These are phyloP conservation scores for Bryopsis sp. DNA, from an alignment of 139 green algal species.

Conservation along the genomic window DNA sequence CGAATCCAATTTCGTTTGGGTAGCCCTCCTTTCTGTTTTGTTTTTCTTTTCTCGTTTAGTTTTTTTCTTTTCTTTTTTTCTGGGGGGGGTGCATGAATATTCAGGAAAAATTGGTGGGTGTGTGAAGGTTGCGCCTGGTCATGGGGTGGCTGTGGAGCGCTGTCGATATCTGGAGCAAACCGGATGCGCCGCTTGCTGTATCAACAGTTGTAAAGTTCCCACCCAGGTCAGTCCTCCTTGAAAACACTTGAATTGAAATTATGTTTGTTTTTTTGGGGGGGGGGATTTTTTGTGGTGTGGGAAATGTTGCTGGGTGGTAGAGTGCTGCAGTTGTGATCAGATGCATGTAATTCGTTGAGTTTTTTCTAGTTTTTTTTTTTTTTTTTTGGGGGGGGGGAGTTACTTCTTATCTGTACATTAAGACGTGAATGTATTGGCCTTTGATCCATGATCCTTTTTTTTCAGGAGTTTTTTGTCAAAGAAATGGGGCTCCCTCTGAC, in stretches of 20 bases:
- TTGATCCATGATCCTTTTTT: not conserved
- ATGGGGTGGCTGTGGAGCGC: slow-evolving; percentile 70
- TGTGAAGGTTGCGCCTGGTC: slow-evolving; percentile 27
- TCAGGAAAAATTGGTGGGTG: not conserved
- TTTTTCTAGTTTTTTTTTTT: no score
- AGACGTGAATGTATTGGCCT: not conserved
- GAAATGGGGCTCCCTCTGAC: slow-evolving; percentile 81
- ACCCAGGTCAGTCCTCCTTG: no score
- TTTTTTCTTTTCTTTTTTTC: no score
- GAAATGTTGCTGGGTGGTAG: no score
- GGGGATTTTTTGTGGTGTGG: no score
- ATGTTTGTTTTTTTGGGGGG: no score
- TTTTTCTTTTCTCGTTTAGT: no score
- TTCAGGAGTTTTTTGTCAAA: slow-evolving; percentile 68
- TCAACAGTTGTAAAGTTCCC: slow-evolving; percentile 85
- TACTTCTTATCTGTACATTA: no score
- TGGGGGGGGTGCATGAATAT: no score
- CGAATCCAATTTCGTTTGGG: not conserved
- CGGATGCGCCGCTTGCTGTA: slow-evolving; percentile 70
- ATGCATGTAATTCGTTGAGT: not conserved
- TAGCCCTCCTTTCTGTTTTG: not conserved
- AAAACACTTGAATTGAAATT: no score
- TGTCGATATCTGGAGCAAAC: slow-evolving; percentile 83
- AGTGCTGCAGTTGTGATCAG: not conserved
- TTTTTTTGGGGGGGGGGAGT: no score